Evolutionary conservation across 768 basidiomycete genomes (phyloP).

Genomic region (Pleurotus sapidus): DNA sequence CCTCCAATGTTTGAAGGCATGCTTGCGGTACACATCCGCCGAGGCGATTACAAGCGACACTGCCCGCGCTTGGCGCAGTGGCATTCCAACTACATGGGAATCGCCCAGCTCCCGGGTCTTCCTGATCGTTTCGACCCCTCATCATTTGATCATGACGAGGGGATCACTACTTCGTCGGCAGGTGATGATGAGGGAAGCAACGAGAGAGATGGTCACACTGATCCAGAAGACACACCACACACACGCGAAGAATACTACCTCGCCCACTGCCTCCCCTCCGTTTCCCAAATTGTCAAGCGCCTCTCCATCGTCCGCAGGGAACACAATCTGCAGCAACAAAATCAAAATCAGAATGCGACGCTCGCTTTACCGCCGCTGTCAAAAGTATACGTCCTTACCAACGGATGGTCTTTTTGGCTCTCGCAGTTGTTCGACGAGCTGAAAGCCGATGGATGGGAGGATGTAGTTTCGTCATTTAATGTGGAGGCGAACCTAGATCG

Average conservation of each 20-base stretch:
- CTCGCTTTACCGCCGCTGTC: slow-evolving; percentile 10
- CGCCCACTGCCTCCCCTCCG: slow-evolving; percentile 40
- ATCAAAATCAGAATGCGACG: background rate
- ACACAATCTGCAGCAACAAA: slow-evolving; percentile 12
- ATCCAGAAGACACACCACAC: slow-evolving; percentile 5
- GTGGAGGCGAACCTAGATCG: slow-evolving; percentile 37
- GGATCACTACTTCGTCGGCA: background rate
- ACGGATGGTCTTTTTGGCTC: slow-evolving; percentile 45
- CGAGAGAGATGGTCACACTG: slow-evolving; percentile 5
- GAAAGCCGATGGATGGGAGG: slow-evolving; percentile 46
- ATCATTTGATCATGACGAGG: slow-evolving; percentile 4
- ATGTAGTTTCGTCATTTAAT: slow-evolving; percentile 36
- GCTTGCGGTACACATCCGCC: slow-evolving; percentile 52
- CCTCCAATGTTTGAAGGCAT: slow-evolving; percentile 32
- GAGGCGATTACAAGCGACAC: slow-evolving; percentile 56
- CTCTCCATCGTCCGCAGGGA: slow-evolving; percentile 32
- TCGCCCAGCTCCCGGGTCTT: slow-evolving; percentile 41
- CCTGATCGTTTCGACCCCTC: slow-evolving; percentile 38
- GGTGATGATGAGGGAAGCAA: background rate
- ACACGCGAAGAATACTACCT: slow-evolving; percentile 30
- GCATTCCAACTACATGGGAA: slow-evolving; percentile 44
- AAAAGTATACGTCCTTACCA: slow-evolving; percentile 47
- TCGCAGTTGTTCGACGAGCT: slow-evolving; percentile 34
- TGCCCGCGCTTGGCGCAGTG: slow-evolving; percentile 48
- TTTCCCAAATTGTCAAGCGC: slow-evolving; percentile 36